Evolutionary conservation across 1,284 basidiomycete genomes (phyloP).

Genomic region (Trichosporon coremiiforme): DNA sequence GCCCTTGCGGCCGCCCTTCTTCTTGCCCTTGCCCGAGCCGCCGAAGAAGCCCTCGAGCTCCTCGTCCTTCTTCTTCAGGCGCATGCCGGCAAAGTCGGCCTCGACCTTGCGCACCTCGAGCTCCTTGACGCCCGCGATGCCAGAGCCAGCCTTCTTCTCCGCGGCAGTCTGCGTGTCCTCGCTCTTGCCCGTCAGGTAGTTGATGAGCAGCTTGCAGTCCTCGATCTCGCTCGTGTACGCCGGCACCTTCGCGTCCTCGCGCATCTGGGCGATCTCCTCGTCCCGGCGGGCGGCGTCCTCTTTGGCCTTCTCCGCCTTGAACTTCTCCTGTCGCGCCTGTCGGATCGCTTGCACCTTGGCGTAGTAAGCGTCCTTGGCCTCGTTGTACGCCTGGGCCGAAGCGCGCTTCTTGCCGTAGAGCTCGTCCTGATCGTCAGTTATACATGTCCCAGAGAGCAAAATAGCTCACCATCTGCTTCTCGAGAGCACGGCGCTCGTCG

Average conservation of each 20-base stretch:
- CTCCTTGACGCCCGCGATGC: conserved; percentile 73
- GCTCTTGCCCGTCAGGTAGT: conserved; percentile 77
- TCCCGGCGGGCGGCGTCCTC: conserved; percentile 81
- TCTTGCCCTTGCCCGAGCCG: conserved; percentile 64
- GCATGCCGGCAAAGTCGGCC: conserved; percentile 67
- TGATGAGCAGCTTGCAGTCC: conserved; percentile 76
- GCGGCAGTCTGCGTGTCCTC: conserved; percentile 48
- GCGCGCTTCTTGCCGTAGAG: conserved; percentile 81
- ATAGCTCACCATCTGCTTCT: conserved; percentile 62
- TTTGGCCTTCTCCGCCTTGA: conserved; percentile 75
- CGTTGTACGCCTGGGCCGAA: conserved; percentile 69
- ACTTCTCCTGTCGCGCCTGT: conserved; percentile 66
- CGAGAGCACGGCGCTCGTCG: conserved; percentile 79
- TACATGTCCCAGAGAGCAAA: too few species aligned
- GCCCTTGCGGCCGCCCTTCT: conserved; percentile 70
- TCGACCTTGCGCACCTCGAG: conserved; percentile 86
- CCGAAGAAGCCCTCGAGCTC: conserved; percentile 82
- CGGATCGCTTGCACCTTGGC: conserved; percentile 75
- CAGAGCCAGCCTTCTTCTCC: conserved; percentile 37
- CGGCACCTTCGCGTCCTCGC: conserved; percentile 87
- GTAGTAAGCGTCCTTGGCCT: conserved; percentile 78
- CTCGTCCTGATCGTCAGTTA: conserved; percentile 58
- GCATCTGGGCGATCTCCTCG: conserved; percentile 76
- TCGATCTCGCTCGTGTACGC: conserved; percentile 94
- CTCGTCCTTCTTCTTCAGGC: conserved; percentile 88